Evolutionary conservation across 495 filamentous ascomycete species (phyloP), one percentile per base, ranked within the genome.

Genomic region (Trichoderma reesei): DNA sequence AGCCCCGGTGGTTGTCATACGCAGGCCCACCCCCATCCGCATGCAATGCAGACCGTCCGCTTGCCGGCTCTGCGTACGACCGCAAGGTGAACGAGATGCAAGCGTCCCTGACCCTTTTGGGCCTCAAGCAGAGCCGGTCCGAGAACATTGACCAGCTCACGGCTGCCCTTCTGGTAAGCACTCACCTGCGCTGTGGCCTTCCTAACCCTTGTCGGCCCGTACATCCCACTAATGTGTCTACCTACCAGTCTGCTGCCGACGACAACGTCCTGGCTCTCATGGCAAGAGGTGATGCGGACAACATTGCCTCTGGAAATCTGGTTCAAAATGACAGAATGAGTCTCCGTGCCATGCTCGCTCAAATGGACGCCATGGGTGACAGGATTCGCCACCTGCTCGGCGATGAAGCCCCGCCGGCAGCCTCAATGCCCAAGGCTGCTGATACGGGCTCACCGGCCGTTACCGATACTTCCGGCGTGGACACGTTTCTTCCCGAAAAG

Each of bases 371-470:
- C 41, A 36, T 74, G 11, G 65, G 71, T 31, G 65, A 64, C 38
- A 37, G 67, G 60, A 60, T 70, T 34, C 68, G 71, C 11, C 65
- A 67, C 68, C 59, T 80, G 74, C 3, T 80, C 72, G 11, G 66
- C 66, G 41, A 82, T 71, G 63, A 80, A 80, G 46, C 78, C 67
- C 37, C 67, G 67, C 42, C 62, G 6, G 6, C 48, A 20, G 18
- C 13, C 3, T 18, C 48, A 33, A 7, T 20, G 6, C 31, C 16
- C 61, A 34, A 42, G 61, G 26, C 31, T 41, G 20, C 13, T 13
- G 61, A 42, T 18, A 34, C 39, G n/a, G 38, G 33, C 9, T 63
- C 38, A 42, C 31, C 61, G n/a, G n/a, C n/a, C 20, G 16, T 46
- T 18, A 44, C 61, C 38, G 41, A 41, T 26, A 34, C 61, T 41